A percentile compares a stretch with the other conserved stretches of the same genome.
Conservation (phyloP, 108 stramenopile genomes). For the Epithemia pelagica region DNA sequence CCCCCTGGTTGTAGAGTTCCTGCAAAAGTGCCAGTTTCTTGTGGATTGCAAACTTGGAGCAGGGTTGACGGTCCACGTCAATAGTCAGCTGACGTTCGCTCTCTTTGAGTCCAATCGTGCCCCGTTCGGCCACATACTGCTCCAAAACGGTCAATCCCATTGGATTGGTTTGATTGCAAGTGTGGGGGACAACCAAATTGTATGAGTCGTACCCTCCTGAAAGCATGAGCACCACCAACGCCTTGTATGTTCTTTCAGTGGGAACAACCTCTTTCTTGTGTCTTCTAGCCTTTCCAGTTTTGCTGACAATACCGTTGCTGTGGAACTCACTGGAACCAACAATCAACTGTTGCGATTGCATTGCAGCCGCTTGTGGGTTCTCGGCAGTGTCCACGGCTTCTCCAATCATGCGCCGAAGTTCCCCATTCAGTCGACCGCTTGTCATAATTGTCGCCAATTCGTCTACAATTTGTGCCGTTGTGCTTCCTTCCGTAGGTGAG, state of each 20-base stretch:
- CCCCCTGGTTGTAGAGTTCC: conserved; percentile 30
- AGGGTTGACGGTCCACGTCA: conserved; percentile 27
- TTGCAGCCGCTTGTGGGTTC: neutral
- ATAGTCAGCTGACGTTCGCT: conserved; percentile 13
- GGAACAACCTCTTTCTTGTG: neutral
- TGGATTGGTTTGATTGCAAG: conserved; percentile 12
- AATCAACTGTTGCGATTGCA: conserved; percentile 27
- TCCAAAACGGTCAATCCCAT: conserved; percentile 11
- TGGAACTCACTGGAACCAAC: conserved; percentile 46
- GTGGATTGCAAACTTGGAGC: conserved; percentile 39
- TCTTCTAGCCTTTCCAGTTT: conserved; percentile 2
- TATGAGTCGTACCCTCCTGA: conserved; percentile 51
- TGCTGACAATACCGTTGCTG: conserved; percentile 18
- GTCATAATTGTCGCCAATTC: conserved; percentile 51
- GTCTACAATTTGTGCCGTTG: conserved; percentile 24
- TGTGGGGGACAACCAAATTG: conserved; percentile 51
- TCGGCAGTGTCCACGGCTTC: conserved; percentile 12
- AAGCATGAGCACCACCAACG: conserved; percentile 46
- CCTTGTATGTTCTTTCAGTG: conserved; percentile 49
- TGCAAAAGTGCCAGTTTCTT: conserved; percentile 15
- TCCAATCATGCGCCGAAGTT: conserved; percentile 29
- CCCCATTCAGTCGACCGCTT: conserved; percentile 40
- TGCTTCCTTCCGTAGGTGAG: neutral
- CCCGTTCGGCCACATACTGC: conserved; percentile 30
- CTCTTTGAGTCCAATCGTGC: conserved; percentile 19